A percentile compares a stretch with the other conserved stretches of the same genome.
Conservation (phyloP, 345 rosid genomes). For the Aurinia saxatilis region DNA sequence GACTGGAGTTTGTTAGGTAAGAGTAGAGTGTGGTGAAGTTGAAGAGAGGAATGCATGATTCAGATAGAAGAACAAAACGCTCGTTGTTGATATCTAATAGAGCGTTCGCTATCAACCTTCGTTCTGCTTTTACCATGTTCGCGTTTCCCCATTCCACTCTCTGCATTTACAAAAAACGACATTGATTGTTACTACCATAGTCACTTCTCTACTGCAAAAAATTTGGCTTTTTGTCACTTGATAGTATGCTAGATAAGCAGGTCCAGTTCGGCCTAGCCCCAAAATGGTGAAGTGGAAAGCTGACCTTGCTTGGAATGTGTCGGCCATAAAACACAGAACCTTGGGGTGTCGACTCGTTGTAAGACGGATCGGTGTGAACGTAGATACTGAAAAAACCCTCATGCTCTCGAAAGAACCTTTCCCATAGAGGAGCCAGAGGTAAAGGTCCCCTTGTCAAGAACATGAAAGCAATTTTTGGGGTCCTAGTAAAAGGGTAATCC, state of each 20-base stretch:
- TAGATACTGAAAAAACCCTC: constrained; percentile 54
- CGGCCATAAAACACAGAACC: constrained; percentile 53
- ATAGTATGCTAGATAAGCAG: no score
- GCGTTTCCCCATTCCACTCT: constrained; percentile 61
- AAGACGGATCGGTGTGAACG: constrained; percentile 53
- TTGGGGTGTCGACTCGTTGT: constrained; percentile 34
- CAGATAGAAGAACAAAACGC: constrained; percentile 70
- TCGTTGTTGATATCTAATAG: constrained; percentile 57
- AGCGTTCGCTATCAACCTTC: constrained; percentile 72
- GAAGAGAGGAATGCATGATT: constrained; percentile 80
- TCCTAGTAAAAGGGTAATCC: constrained; percentile 39
- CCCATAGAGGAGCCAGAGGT: constrained; percentile 78
- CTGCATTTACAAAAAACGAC: constrained; percentile 40
- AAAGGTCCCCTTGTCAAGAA: constrained; percentile 73
- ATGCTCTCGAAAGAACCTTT: constrained; percentile 60
- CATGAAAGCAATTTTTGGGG: constrained; percentile 79
- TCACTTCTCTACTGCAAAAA: no score
- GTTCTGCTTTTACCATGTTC: constrained; percentile 81
- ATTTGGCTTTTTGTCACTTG: no score
- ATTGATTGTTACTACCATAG: no score
- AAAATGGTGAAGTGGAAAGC: not conserved
- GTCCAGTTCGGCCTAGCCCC: no score
- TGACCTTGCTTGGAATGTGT: constrained; percentile 73
- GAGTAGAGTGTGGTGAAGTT: constrained; percentile 59
- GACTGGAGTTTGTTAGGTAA: constrained; percentile 45